Base-by-base conservation (phyloP, 768 basidiomycete species). In the Auriscalpium orientale region DNA sequence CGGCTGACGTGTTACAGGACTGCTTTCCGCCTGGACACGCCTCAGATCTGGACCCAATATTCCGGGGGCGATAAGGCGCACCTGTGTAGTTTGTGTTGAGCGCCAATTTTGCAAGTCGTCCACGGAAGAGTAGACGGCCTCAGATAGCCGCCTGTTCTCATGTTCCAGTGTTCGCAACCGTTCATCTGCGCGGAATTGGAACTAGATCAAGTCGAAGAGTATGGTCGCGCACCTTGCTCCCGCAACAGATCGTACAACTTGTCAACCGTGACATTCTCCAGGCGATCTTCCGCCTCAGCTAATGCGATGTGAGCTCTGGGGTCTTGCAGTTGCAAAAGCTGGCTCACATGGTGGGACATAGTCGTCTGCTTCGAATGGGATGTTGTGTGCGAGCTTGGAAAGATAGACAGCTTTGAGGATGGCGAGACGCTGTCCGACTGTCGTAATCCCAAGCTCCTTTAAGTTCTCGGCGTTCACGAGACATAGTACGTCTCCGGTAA, bases 401-500 rank as follows among this genome's bases (percentile, higher is more conserved):
- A 83, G 83, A 73, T 97, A 98, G 56, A 98, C 84, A 49, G 89
- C 87, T 70, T 93, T 95, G 68, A 98, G 84, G 60, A 98, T 92
- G 46, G 89, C 78, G 37, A 99, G 73, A 54, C 97, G 79, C 71
- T 98, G 95, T 20, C 97, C 97, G 60, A 98, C 82, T 37, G 89
- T 91, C n/a, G 80, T 67, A 45, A 99, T 80, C 8, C 97, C 97
- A 55, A 98, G 74, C 45, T 89, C 85, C 70, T 89, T 91, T 61
- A 99, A 81, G 1, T 82, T 72, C 21, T 94, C 89, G n/a, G 84
- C 78, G 67, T 93, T 89, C 49, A 98, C 78, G 64, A 89, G 74
- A 59, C 87, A 84, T 8, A 99, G 79, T 2, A 91, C 83, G 60
- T 98, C 94, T 54, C 97, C 97, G 16, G 87, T 87, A 61, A 99